phyloP scores from a whole-genome alignment of 305 asterid genomes.

The Rubia balearica region DNA sequence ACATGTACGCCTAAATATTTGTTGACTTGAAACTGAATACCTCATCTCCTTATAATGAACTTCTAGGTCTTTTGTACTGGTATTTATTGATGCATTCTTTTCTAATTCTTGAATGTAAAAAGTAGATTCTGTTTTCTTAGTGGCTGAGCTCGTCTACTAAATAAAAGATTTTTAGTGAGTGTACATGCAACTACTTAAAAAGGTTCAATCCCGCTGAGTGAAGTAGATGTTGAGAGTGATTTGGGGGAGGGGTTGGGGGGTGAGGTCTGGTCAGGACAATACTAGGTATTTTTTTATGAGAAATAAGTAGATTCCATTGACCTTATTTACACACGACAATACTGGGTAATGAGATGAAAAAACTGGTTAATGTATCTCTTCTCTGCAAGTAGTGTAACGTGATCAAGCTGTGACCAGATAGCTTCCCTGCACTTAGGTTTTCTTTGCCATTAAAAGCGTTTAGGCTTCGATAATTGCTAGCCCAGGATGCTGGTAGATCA shows the following conservation, averaged over 20 bases:
- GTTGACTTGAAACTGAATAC: neutral
- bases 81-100: neutral
- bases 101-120: neutral
- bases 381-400: neutral
- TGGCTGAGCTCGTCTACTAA: neutral
- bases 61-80: neutral
- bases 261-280: neutral
- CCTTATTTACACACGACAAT: neutral
- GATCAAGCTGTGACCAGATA: neutral
- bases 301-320: too few species aligned
- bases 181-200: neutral
- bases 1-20: conserved; percentile 2
- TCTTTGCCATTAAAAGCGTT: neutral
- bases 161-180: neutral
- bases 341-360: neutral
- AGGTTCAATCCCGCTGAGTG: neutral
- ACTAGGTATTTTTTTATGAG: too few species aligned
- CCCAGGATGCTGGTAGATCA: neutral
- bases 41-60: neutral
- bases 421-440: neutral
- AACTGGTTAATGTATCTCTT: neutral
- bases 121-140: neutral
- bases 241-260: neutral
- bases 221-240: neutral
- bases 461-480: neutral